These are phyloP conservation scores for Taphrina pruni DNA, from an alignment of 1,139 yeast species.

Conservation along the genomic window DNA sequence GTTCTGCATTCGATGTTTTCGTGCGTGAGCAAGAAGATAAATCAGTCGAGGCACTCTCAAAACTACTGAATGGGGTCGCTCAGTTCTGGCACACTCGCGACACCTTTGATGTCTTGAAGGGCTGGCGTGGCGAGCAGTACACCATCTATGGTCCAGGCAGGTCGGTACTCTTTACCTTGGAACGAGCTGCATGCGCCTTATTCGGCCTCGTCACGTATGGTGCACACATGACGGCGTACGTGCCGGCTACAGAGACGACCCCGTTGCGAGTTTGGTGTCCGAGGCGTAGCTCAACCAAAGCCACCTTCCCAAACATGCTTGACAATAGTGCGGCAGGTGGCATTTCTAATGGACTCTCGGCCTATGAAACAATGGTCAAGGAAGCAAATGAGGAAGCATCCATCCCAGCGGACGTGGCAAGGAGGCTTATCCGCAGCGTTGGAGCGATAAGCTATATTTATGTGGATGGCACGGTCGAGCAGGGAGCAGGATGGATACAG, in stretches of 20 bases:
- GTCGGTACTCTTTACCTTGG: slow-evolving; percentile 69
- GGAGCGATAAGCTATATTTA: slow-evolving; percentile 78
- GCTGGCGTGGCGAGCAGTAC: slow-evolving; percentile 90
- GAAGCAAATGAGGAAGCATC: slow-evolving; percentile 95
- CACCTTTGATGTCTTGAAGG: slow-evolving; percentile 59
- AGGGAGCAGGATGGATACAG: slow-evolving; percentile 63
- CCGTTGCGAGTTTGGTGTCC: slow-evolving; percentile 81
- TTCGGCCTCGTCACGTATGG: slow-evolving; percentile 91
- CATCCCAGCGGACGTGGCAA: slow-evolving; percentile 61
- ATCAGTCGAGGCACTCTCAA: slow-evolving; percentile 11
- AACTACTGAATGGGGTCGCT: slow-evolving; percentile 23
- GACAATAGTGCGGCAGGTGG: slow-evolving; percentile 98
- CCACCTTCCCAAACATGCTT: slow-evolving; percentile 86
- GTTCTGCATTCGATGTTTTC: slow-evolving; percentile 27
- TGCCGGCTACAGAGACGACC: slow-evolving; percentile 56
- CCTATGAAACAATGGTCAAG: slow-evolving; percentile 76
- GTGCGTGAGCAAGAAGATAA: slow-evolving; percentile 17
- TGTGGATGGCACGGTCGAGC: slow-evolving; percentile 50
- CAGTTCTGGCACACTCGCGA: slow-evolving; percentile 43
- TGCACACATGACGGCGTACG: slow-evolving; percentile 80
- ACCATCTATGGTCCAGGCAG: slow-evolving; percentile 65
- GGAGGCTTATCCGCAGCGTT: slow-evolving; percentile 56
- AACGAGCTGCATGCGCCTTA: slow-evolving; percentile 79
- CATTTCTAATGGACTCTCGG: slow-evolving; percentile 77
- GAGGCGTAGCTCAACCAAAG: slow-evolving; percentile 72